Evolutionary conservation across 495 filamentous ascomycete genomes (phyloP).

Genomic region (Penicillium turbatum): DNA sequence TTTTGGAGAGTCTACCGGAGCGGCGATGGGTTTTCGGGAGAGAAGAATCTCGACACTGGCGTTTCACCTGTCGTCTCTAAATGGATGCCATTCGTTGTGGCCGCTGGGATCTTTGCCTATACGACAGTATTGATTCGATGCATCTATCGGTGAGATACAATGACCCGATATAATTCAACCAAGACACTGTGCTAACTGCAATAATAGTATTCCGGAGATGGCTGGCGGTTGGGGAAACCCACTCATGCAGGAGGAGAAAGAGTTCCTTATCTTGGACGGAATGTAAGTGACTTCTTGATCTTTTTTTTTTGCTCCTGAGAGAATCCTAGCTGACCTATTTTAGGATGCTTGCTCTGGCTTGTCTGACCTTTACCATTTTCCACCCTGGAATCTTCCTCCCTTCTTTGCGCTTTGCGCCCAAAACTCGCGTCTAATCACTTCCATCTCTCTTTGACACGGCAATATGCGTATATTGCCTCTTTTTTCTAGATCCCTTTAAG

Average conservation of each 20-base stretch:
- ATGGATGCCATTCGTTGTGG: slow-evolving; percentile 50
- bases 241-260: slow-evolving; percentile 60
- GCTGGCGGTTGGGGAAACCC: slow-evolving; percentile 61
- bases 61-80: slow-evolving; percentile 18
- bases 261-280: slow-evolving; percentile 58
- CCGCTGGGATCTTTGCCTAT: slow-evolving; percentile 53
- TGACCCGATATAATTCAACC: background rate
- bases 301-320: background rate
- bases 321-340: background rate
- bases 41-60: slow-evolving; percentile 25
- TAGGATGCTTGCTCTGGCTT: slow-evolving; percentile 50
- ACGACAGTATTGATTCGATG: slow-evolving; percentile 60
- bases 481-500: background rate
- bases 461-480: too few relatives aligned
- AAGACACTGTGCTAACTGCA: background rate
- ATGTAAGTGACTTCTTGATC: slow-evolving; percentile 32
- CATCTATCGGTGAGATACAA: slow-evolving; percentile 54
- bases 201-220: slow-evolving; percentile 55
- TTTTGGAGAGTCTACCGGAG: slow-evolving; percentile 39
- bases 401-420: slow-evolving; percentile 35
- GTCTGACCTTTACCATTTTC: slow-evolving; percentile 42
- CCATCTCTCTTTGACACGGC: background rate
- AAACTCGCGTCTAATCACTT: slow-evolving; percentile 16
- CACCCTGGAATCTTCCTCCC: slow-evolving; percentile 49
- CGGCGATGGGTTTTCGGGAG: slow-evolving; percentile 27